A percentile compares a stretch with the other conserved stretches of the same genome.
These are phyloP conservation scores for Panus rudis DNA, from an alignment of 768 basidiomycete genomes.

Conservation along the genomic window DNA sequence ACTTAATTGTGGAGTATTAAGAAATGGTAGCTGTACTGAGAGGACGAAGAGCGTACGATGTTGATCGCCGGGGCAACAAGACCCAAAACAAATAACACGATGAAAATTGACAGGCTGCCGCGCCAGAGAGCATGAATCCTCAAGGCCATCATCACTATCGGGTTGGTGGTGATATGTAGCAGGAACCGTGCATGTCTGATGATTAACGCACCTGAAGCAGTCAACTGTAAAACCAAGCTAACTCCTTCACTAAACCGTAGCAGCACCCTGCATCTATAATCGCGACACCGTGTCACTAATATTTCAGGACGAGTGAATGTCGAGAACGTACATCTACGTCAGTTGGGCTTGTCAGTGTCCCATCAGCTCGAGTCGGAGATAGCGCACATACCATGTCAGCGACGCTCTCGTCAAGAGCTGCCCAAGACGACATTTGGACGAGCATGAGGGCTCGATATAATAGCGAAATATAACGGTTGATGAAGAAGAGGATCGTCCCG, in stretches of 20 bases:
- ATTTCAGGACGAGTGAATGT: too few species aligned
- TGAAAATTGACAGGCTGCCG: neutral
- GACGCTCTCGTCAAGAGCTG: neutral
- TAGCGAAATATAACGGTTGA: slow-evolving; percentile 1
- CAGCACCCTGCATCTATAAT: neutral
- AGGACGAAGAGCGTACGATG: neutral
- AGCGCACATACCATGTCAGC: too few species aligned
- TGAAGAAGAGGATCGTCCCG: slow-evolving; percentile 1
- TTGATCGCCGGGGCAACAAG: neutral
- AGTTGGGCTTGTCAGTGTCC: too few species aligned
- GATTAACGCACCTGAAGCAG: neutral
- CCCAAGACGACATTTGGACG: neutral
- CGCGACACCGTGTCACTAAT: too few species aligned
- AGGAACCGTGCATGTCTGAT: too few species aligned
- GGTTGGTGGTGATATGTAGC: neutral
- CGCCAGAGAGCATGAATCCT: neutral
- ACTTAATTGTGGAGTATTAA: neutral
- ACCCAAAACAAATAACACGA: neutral
- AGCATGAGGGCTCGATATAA: slow-evolving; percentile 1
- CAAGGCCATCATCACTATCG: neutral
- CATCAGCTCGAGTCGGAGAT: too few species aligned
- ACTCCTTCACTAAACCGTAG: neutral
- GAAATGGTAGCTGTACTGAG: neutral
- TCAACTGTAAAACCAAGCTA: neutral
- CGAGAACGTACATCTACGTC: too few species aligned